Conservation (phyloP, 768 basidiomycete genomes). For the Vishniacozyma victoriae region DNA sequence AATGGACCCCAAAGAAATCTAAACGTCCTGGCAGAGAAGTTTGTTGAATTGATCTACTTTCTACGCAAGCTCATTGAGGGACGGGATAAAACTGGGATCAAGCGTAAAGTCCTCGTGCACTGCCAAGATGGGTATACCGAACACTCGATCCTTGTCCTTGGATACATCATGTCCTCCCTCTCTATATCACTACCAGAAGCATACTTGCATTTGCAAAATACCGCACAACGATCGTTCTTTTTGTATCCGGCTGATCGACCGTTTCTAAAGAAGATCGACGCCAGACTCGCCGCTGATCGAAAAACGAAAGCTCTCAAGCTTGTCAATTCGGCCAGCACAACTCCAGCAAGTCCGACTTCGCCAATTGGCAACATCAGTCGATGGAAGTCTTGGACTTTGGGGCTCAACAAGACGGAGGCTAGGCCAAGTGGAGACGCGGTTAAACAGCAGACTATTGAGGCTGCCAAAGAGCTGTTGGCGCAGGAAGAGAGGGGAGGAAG, state of each 20-base stretch:
- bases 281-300: slow-evolving; percentile 46
- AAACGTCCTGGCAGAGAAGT: slow-evolving; percentile 27
- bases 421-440: background rate
- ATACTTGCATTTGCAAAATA: slow-evolving; percentile 76
- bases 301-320: slow-evolving; percentile 32
- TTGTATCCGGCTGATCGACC: slow-evolving; percentile 78
- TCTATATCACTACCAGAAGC: slow-evolving; percentile 68
- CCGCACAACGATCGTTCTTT: slow-evolving; percentile 66
- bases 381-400: slow-evolving; percentile 13
- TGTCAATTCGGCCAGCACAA: background rate
- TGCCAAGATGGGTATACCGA: slow-evolving; percentile 60
- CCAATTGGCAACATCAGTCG: slow-evolving; percentile 1
- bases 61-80: slow-evolving; percentile 37
- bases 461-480: slow-evolving; percentile 14
- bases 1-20: slow-evolving; percentile 25
- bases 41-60: slow-evolving; percentile 38
- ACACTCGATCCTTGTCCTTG: slow-evolving; percentile 77
- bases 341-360: background rate
- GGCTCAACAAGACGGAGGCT: background rate
- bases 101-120: slow-evolving; percentile 31
- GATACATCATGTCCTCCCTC: slow-evolving; percentile 66
- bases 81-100: slow-evolving; percentile 12
- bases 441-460: slow-evolving; percentile 10
- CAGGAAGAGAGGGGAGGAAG: slow-evolving; percentile 22
- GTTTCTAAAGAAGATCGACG: slow-evolving; percentile 66